Evolutionary conservation across 352 stramenopile genomes (phyloP), one percentile per base, ranked within the genome.

Genomic region (Phytophthora multivora): DNA sequence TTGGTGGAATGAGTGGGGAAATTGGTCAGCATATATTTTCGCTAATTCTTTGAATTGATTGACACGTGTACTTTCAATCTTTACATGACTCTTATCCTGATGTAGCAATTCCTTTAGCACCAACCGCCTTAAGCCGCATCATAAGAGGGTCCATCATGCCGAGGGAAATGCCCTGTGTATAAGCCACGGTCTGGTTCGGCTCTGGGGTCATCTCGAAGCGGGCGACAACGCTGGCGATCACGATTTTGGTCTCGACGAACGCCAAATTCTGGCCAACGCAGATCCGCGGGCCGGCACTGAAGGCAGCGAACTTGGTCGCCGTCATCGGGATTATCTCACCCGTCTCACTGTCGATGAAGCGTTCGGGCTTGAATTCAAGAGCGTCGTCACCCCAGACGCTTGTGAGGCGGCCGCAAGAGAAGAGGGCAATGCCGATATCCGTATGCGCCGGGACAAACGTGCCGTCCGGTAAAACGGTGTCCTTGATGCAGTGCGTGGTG

Each of bases 141-240:
- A 63, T 56, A 25, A 77, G 51, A 50, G 69, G 64, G 13, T 71
- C 41, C 69, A 75, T 69, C 58, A 81, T 70, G 15, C 78, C 52
- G 1, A 88, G 73, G 1, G 79, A 83, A 65, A 91, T 87, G 47
- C 83, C 72, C 59, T 81, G 67, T 42, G 82, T 89, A 71, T 88
- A 88, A 12, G 75, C 76, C 28, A 91, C 84, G 26, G 86, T 75
- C 40, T 88, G 67, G 9, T 80, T 76, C 18, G 76, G 79, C 23
- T 86, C 72, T 23, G 77, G 83, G 1, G 59, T 56, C 52, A 86
- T 72, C 25, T 65, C 31, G 26, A 75, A 70, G 43, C 78, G 66
- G 31, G 80, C 77, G 54, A 79, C 47, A 19, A 79, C 73, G 38
- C 75, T 87, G 15, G 79, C 72, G 10, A 83, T 77, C 30, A 91